A percentile compares a stretch with the other conserved stretches of the same genome.
Evolutionary conservation across 2,329 filamentous ascomycete genomes (phyloP).

Genomic region (Purpureocillium lavendulum): DNA sequence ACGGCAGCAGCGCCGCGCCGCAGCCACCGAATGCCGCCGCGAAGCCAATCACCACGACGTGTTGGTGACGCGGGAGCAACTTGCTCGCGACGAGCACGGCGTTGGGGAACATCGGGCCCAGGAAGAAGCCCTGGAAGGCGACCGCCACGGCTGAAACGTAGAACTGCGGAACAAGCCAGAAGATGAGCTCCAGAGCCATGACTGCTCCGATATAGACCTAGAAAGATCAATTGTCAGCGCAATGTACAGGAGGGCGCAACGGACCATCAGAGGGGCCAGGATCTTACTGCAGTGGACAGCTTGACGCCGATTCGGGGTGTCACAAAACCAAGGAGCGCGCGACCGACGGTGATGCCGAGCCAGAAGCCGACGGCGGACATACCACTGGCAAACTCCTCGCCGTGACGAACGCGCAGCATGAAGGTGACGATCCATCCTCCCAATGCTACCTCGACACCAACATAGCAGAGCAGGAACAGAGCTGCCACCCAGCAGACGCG

Average conservation of each 20-base stretch:
- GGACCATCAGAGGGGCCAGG: background rate
- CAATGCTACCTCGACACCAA: conserved; percentile 46
- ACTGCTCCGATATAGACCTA: conserved; percentile 55
- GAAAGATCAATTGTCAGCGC: background rate
- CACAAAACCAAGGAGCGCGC: conserved; percentile 43
- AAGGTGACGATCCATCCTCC: conserved; percentile 81
- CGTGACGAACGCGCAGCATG: conserved; percentile 69
- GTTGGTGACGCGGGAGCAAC: conserved; percentile 60
- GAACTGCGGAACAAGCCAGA: conserved; percentile 76
- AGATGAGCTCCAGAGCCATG: conserved; percentile 45
- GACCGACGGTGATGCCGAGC: conserved; percentile 67
- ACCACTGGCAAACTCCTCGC: conserved; percentile 51
- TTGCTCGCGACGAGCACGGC: conserved; percentile 64
- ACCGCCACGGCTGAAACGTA: conserved; percentile 67
- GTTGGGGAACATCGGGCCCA: conserved; percentile 70
- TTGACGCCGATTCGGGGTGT: conserved; percentile 63
- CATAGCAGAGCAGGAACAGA: conserved; percentile 66
- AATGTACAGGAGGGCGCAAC: no score
- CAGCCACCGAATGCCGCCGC: conserved; percentile 66
- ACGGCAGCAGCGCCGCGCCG: conserved; percentile 59
- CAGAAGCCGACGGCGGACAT: conserved; percentile 76
- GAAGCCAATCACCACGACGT: conserved; percentile 71
- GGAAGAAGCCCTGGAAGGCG: conserved; percentile 33
- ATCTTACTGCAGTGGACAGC: conserved; percentile 35
- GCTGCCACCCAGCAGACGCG: conserved; percentile 62